Evolutionary conservation across 768 basidiomycete genomes (phyloP).

Genomic region (Mycena albidolilacea): DNA sequence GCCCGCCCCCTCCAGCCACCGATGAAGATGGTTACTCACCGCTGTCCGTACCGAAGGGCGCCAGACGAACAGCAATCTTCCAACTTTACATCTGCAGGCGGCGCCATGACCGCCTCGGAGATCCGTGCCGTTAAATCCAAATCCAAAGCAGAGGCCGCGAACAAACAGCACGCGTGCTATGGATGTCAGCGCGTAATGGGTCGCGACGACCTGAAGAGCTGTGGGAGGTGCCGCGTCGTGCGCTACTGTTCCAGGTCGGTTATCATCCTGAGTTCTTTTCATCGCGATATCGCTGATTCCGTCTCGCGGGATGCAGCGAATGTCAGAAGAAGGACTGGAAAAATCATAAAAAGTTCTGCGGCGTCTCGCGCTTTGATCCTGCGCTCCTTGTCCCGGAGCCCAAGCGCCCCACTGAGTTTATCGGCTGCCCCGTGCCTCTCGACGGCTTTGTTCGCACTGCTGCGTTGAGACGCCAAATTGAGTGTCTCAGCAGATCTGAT

Average conservation of each 20-base stretch:
- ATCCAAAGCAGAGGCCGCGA: constrained; percentile 8
- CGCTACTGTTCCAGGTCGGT: constrained; percentile 5
- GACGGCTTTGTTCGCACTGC: constrained; percentile 6
- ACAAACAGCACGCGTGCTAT: neutral
- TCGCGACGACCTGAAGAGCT: neutral
- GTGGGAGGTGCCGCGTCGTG: neutral
- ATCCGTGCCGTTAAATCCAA: neutral
- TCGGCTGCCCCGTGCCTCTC: constrained; percentile 9
- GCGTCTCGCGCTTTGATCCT: constrained; percentile 12
- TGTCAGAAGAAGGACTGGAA: constrained; percentile 29
- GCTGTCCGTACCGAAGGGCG: too few relatives aligned
- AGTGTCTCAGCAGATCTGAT: neutral
- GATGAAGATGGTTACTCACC: too few relatives aligned
- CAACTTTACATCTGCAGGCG: too few relatives aligned
- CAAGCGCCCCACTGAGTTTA: neutral
- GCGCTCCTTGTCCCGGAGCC: constrained; percentile 1
- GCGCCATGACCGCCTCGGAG: too few relatives aligned
- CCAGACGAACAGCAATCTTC: neutral
- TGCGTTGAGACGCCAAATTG: constrained; percentile 16
- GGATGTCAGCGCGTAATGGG: neutral
- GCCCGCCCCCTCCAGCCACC: too few relatives aligned
- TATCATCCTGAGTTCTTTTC: neutral
- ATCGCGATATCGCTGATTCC: neutral
- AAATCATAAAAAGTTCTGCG: constrained; percentile 23
- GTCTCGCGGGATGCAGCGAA: neutral